phyloP scores from a whole-genome alignment of 805 yeast genomes.

The Candida ortonii region DNA sequence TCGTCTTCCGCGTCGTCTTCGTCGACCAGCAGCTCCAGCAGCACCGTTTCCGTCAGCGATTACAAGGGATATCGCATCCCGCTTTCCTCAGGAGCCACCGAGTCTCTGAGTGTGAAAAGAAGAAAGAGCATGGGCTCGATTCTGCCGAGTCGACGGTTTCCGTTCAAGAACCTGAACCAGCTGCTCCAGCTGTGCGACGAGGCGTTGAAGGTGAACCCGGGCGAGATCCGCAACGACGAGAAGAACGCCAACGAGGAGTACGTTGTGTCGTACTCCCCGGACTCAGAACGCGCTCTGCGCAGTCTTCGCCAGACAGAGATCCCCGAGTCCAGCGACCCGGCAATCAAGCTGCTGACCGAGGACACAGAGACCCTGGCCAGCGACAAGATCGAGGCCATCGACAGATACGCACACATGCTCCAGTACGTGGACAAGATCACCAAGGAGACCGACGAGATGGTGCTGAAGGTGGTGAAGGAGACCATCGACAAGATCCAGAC shows the following conservation, averaged over 20 bases:
- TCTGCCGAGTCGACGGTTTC: conserved; percentile 46
- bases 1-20: conserved; percentile 29
- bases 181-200: conserved; percentile 68
- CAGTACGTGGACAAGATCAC: conserved; percentile 75
- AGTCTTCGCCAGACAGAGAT: conserved; percentile 36
- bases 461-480: conserved; percentile 58
- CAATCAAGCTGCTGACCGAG: conserved; percentile 55
- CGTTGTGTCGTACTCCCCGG: conserved; percentile 51
- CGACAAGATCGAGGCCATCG: conserved; percentile 66
- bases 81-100: conserved; percentile 20
- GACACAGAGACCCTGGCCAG: conserved; percentile 64
- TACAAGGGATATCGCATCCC: conserved; percentile 59
- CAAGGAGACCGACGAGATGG: conserved; percentile 70
- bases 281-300: conserved; percentile 54
- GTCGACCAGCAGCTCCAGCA: conserved; percentile 17
- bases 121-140: conserved; percentile 43
- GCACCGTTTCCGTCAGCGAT: conserved; percentile 33
- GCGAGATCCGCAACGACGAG: conserved; percentile 44
- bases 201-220: conserved; percentile 70
- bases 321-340: conserved; percentile 61
- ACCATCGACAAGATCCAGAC: conserved; percentile 56
- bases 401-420: conserved; percentile 69
- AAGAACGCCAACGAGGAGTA: conserved; percentile 22
- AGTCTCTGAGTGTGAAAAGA: conserved; percentile 24
- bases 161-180: conserved; percentile 57